Percentiles rank a stretch among this genome's conserved stretches.
Evolutionary conservation across 148 eudicot genomes (phyloP).

Genomic region (Silene latifolia): DNA sequence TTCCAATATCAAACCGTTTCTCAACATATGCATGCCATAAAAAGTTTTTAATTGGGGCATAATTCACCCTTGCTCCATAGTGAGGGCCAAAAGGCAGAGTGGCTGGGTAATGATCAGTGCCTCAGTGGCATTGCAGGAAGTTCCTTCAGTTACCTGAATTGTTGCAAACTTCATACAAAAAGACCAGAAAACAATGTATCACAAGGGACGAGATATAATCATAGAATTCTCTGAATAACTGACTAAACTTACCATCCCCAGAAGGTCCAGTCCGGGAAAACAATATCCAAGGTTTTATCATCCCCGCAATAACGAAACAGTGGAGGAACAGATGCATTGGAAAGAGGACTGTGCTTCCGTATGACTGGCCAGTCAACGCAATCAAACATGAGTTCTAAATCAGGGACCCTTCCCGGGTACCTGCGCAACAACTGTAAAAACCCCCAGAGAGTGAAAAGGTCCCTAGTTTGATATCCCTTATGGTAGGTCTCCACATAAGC

Average conservation of each 20-base stretch:
- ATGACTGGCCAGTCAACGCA: conserved; percentile 73
- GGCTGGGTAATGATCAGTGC: background rate
- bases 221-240: background rate
- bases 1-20: too few species aligned
- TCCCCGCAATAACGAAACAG: conserved; percentile 76
- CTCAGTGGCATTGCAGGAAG: background rate
- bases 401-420: conserved; percentile 84
- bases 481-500: conserved; percentile 53
- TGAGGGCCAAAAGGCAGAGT: background rate
- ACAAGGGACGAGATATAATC: background rate
- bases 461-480: conserved; percentile 57
- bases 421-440: conserved; percentile 58
- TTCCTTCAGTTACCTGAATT: background rate
- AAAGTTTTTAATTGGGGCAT: background rate
- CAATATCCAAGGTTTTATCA: conserved; percentile 57
- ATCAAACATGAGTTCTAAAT: conserved; percentile 82
- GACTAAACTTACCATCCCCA: conserved; percentile 76
- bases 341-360: conserved; percentile 16
- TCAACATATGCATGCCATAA: too few species aligned
- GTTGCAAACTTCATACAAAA: background rate
- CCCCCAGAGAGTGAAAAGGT: conserved; percentile 71
- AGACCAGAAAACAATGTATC: background rate
- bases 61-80: background rate
- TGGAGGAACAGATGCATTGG: conserved; percentile 47
- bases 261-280: conserved; percentile 92